Percentiles rank a stretch among this genome's conserved stretches.
phyloP scores from a whole-genome alignment of 345 rosid species.

The Xanthoceras sorbifolium region DNA sequence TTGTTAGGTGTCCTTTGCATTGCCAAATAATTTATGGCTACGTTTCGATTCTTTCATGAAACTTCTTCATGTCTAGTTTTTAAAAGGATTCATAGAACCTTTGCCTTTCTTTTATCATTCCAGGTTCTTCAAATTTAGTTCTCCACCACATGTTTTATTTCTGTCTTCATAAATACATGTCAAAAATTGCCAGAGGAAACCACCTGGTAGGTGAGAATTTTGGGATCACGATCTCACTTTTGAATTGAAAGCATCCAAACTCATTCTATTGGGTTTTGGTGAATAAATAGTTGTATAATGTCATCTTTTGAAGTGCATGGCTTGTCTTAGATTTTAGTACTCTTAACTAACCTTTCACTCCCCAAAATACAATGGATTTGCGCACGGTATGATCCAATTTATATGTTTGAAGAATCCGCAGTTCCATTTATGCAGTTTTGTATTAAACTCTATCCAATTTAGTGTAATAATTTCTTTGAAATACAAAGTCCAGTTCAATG shows the following conservation, averaged over 20 bases:
- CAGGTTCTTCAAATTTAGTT: not conserved
- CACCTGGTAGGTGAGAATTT: not conserved
- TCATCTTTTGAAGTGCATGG: too few species aligned
- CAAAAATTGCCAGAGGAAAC: not conserved
- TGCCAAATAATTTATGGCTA: slow-evolving; percentile 47
- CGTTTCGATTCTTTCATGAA: slow-evolving; percentile 39
- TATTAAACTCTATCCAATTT: too few species aligned
- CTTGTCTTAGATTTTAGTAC: too few species aligned
- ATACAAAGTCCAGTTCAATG: too few species aligned
- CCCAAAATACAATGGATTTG: too few species aligned
- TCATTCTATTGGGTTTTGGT: not conserved
- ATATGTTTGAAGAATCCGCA: too few species aligned
- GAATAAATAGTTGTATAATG: too few species aligned
- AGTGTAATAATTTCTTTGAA: too few species aligned
- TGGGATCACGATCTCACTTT: not conserved
- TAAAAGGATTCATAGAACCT: slow-evolving; percentile 22
- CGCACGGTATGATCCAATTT: too few species aligned
- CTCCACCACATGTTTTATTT: not conserved
- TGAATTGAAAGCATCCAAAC: not conserved
- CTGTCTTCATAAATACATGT: not conserved
- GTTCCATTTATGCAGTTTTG: too few species aligned
- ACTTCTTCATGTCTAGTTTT: slow-evolving; percentile 17
- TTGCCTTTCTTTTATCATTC: not conserved
- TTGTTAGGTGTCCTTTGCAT: slow-evolving; percentile 31
- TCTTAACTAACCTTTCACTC: too few species aligned